Evolutionary conservation across 225 moss, liverwort and hornwort genomes (phyloP).

Genomic region (Physcomitrium patens): DNA sequence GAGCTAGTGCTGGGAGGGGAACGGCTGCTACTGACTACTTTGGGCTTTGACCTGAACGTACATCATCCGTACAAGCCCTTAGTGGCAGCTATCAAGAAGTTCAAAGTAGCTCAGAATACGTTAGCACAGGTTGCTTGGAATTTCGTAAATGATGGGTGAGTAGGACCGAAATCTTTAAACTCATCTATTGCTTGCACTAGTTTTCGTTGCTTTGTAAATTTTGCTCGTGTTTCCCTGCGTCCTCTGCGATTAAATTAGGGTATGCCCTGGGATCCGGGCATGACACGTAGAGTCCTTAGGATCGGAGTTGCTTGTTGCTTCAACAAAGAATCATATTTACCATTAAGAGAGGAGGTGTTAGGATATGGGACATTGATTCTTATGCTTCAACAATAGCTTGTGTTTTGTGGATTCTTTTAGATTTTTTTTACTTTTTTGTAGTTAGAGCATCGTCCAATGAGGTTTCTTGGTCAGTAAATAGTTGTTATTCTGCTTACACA

Average conservation of each 20-base stretch:
- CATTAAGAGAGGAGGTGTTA: too few relatives aligned
- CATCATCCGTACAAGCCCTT: constrained; percentile 97
- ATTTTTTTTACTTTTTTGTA: constrained; percentile 38
- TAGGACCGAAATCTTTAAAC: constrained; percentile 18
- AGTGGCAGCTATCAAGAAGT: constrained; percentile 91
- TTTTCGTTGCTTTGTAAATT: constrained; percentile 22
- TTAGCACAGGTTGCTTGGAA: constrained; percentile 99
- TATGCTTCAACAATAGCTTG: constrained; percentile 2
- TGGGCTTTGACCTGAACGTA: constrained; percentile 92
- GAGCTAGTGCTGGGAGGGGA: constrained; percentile 91
- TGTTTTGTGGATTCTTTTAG: constrained; percentile 28
- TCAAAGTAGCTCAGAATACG: constrained; percentile 89
- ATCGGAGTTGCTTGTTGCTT: too few relatives aligned
- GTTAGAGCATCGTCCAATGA: constrained; percentile 35
- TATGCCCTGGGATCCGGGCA: constrained; percentile 55
- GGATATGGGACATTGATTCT: too few relatives aligned
- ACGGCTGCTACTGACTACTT: constrained; percentile 80
- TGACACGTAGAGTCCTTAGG: constrained; percentile 57
- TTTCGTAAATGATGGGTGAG: constrained; percentile 99
- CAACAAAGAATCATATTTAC: too few relatives aligned
- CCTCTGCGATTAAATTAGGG: constrained; percentile 22
- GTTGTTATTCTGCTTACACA: constrained; percentile 57
- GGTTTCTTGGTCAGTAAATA: constrained; percentile 41
- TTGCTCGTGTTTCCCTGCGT: constrained; percentile 20
- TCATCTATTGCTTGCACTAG: constrained; percentile 10